Evolutionary conservation across 306 rosid genomes (phyloP).

Genomic region (Sechiopsis laciniata): DNA sequence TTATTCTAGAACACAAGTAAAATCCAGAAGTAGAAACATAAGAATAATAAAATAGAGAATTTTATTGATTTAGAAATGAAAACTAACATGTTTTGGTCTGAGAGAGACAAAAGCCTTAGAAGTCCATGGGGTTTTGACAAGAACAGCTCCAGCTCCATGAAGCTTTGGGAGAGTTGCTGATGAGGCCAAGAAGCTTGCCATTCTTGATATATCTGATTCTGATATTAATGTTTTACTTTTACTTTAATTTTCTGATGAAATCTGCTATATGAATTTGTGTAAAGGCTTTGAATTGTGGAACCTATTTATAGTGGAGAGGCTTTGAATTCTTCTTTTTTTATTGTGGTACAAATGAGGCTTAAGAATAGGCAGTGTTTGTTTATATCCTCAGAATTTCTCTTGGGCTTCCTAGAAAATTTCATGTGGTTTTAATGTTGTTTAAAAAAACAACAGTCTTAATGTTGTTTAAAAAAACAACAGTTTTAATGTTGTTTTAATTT

Average conservation of each 20-base stretch:
- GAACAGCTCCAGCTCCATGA: not conserved
- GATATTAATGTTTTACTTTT: not conserved
- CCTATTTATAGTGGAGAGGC: not conserved
- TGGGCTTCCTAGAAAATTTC: not conserved
- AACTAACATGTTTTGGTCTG: slow-evolving; percentile 9
- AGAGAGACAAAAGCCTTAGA: slow-evolving; percentile 18
- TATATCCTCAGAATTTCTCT: not conserved
- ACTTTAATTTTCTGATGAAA: not conserved
- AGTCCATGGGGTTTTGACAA: slow-evolving; percentile 1
- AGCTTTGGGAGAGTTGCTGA: slow-evolving; percentile 14
- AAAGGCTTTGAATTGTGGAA: not conserved
- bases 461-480: too few species aligned
- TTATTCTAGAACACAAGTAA: too few species aligned
- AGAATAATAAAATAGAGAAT: too few species aligned
- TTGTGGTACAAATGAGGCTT: slow-evolving; percentile 3
- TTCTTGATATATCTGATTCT: not conserved
- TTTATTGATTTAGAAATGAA: not conserved
- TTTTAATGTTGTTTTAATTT: too few species aligned
- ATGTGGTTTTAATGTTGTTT: not conserved
- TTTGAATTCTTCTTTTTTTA: not conserved
- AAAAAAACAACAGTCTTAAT: too few species aligned
- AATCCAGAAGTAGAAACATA: too few species aligned
- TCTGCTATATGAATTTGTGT: too few species aligned
- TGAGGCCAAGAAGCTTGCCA: slow-evolving; percentile 19
- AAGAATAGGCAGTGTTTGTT: not conserved